Conservation (phyloP, 1,284 basidiomycete genomes). For the Cerrena zonata region DNA sequence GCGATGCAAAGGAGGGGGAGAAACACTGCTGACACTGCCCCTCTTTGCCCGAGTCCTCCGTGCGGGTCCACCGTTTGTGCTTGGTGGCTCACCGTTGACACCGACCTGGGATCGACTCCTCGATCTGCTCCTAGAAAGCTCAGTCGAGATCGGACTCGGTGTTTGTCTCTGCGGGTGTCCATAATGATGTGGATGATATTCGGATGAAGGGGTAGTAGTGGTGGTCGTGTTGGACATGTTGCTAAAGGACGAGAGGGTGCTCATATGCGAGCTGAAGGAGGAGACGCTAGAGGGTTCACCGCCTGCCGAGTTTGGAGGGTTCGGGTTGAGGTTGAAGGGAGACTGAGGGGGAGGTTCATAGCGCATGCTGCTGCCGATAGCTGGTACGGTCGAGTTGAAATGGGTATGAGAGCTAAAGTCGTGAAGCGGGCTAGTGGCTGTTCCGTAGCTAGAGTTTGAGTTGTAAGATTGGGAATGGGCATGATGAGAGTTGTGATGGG, state of each 20-base stretch:
- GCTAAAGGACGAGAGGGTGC: slow-evolving; percentile 15
- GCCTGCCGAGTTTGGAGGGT: slow-evolving; percentile 4
- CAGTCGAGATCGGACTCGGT: not conserved
- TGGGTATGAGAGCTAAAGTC: slow-evolving; percentile 31
- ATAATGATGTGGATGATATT: slow-evolving; percentile 19
- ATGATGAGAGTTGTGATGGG: slow-evolving; percentile 12
- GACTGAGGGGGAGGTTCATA: slow-evolving; percentile 35
- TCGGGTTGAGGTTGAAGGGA: slow-evolving; percentile 22
- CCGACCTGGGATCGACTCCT: not conserved
- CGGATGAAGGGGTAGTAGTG: slow-evolving; percentile 13
- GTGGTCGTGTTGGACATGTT: slow-evolving; percentile 18
- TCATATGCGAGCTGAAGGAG: slow-evolving; percentile 23
- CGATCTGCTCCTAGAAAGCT: not conserved
- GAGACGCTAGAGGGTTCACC: slow-evolving; percentile 22
- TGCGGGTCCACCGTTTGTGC: slow-evolving; percentile 32
- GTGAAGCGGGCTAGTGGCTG: slow-evolving; percentile 12
- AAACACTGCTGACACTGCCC: slow-evolving; percentile 44
- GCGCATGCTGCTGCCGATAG: slow-evolving; percentile 55
- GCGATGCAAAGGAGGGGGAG: slow-evolving; percentile 35
- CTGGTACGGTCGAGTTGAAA: slow-evolving; percentile 57
- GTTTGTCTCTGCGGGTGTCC: not conserved
- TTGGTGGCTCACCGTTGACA: slow-evolving; percentile 23
- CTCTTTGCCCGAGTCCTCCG: slow-evolving; percentile 33
- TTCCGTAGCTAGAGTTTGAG: slow-evolving; percentile 4
- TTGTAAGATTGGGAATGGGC: slow-evolving; percentile 11